Base-by-base conservation (phyloP, 495 filamentous ascomycete species). In the Terfezia claveryi region DNA sequence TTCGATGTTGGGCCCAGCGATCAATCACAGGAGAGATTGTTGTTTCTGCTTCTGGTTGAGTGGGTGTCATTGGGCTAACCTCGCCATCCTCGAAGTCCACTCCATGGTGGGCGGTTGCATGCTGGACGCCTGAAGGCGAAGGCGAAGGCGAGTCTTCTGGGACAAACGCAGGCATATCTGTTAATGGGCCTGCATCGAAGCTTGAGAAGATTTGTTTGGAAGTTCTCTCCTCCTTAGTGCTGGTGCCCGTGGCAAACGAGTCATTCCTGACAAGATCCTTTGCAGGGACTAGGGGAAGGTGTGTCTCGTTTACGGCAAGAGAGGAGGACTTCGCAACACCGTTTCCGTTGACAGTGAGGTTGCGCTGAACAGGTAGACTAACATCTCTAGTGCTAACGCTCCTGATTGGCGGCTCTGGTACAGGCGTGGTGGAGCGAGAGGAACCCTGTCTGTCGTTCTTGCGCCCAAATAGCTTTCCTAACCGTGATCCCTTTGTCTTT, bases 1-100 rank as follows among this genome's bases (percentile, higher is more conserved):
- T 87, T 56, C 87, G 75, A 56, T 96, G 94, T 70, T 92, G 85
- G 4, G 87, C 89, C 91, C 91, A 98, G 38, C 87, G 78, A 62
- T 89, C 83, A 54, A 79, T 73, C 36, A 65, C 72, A 56, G 67
- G 73, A 54, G 65, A 58, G 23, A 60, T 50, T 51, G 70, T 59
- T 14, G 41, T 1, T 46, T 57, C 59, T 5, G 65, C 64, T 8
- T 65, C 59, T 0, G 59, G 57, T 4, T 60, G 57, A 0, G 55
- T 53, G 14, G 20, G 32, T n/a, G 7, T 62, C 57, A 20, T 41
- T 36, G 49, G 50, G 55, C 6, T 14, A 20, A 46, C 8, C 17
- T 14, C 14, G 4, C 17, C 41, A 46, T 46, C 41, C 14, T 14
- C 41, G 1, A 46, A 8, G 27, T 32, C 27, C 27, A 32, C 27